These are phyloP conservation scores for Eimeria praecox DNA, from an alignment of 169 alveolate genomes.

Conservation along the genomic window DNA sequence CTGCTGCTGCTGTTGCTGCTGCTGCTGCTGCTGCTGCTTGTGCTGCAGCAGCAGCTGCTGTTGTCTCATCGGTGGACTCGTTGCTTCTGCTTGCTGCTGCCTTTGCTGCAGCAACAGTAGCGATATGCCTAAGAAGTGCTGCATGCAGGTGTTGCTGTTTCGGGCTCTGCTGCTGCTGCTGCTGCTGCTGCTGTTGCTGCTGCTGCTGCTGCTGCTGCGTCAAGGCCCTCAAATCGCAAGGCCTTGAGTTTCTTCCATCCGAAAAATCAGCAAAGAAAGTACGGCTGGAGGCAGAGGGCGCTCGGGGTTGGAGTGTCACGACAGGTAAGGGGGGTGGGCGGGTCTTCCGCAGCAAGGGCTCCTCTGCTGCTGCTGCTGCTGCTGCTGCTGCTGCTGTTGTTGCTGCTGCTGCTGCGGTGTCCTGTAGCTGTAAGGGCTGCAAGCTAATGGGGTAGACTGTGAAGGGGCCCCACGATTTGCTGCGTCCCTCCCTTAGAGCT, in stretches of 20 bases:
- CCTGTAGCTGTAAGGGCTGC: slow-evolving; percentile 53
- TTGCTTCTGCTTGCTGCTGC: neutral
- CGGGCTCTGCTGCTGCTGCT: neutral
- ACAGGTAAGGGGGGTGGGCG: slow-evolving; percentile 40
- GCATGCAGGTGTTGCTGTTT: slow-evolving; percentile 53
- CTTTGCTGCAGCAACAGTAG: slow-evolving; percentile 18
- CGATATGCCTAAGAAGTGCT: slow-evolving; percentile 5
- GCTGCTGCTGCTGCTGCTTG: neutral
- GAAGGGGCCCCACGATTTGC: slow-evolving; percentile 57
- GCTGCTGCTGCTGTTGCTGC: slow-evolving; percentile 46
- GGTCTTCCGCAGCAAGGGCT: neutral
- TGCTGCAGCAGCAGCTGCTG: neutral
- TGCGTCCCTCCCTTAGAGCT: slow-evolving; percentile 35
- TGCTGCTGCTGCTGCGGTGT: neutral
- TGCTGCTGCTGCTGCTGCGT: slow-evolving; percentile 41
- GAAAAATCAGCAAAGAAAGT: neutral
- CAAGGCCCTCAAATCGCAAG: slow-evolving; percentile 33
- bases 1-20: neutral
- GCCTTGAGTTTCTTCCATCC: slow-evolving; percentile 23
- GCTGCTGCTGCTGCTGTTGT: neutral
- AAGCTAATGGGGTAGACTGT: slow-evolving; percentile 7
- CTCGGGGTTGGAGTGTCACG: slow-evolving; percentile 19
- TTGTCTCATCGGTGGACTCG: neutral
- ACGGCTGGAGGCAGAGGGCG: neutral
- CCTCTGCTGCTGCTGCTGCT: neutral